Evolutionary conservation across 1,284 basidiomycete genomes (phyloP).

Genomic region (Puccinia hordei): DNA sequence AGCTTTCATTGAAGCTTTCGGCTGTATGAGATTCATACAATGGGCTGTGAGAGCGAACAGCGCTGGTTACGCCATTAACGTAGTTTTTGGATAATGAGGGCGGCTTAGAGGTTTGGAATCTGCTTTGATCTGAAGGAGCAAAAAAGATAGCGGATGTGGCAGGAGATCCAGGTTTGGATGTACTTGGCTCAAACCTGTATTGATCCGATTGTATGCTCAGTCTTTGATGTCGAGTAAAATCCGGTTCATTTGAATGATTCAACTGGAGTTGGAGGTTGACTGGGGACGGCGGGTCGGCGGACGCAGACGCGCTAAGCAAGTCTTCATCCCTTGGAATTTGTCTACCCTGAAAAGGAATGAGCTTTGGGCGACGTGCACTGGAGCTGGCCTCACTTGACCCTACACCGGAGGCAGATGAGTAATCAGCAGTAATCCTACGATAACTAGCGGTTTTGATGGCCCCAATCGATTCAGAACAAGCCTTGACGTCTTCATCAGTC

Average conservation of each 20-base stretch:
- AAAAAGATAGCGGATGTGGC: conserved; percentile 47
- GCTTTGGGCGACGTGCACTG: conserved; percentile 23
- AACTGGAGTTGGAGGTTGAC: background rate
- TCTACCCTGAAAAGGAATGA: conserved; percentile 43
- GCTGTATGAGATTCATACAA: conserved; percentile 6
- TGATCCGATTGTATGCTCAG: conserved; percentile 36
- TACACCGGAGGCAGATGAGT: conserved; percentile 17
- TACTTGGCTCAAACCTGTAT: conserved; percentile 26
- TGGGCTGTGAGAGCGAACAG: conserved; percentile 19
- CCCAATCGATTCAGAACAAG: conserved; percentile 44
- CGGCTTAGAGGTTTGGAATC: background rate
- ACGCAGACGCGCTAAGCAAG: conserved; percentile 1
- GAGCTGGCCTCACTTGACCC: conserved; percentile 24
- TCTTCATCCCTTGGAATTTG: background rate
- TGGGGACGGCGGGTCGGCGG: background rate
- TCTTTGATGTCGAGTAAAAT: conserved; percentile 14
- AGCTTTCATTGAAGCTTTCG: conserved; percentile 17
- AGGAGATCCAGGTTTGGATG: conserved; percentile 32
- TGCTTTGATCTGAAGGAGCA: conserved; percentile 28
- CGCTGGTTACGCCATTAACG: conserved; percentile 3
- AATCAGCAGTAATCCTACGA: conserved; percentile 33
- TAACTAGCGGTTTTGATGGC: conserved; percentile 44
- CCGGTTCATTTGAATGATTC: background rate
- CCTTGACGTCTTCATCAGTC: conserved; percentile 37
- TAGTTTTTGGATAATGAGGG: background rate